phyloP scores from a whole-genome alignment of 2,329 filamentous ascomycete genomes.

The Clonostachys sp. region DNA sequence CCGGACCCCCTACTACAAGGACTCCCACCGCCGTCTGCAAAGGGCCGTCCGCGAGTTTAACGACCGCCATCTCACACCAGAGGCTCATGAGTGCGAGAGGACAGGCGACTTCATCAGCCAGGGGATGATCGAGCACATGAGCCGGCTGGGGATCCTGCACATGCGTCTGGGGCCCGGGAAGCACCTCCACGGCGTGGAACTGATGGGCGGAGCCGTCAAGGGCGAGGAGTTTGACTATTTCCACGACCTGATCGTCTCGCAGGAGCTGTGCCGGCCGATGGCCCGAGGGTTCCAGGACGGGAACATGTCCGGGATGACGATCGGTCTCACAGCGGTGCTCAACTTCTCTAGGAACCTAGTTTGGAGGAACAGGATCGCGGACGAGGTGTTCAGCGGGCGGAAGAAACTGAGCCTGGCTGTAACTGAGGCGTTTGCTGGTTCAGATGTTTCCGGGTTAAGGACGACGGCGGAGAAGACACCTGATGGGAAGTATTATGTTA shows the following conservation, averaged over 20 bases:
- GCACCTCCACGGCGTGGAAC: slow-evolving; percentile 67
- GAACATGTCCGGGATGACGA: slow-evolving; percentile 83
- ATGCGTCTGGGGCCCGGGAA: slow-evolving; percentile 82
- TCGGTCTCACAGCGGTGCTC: slow-evolving; percentile 73
- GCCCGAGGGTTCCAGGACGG: slow-evolving; percentile 81
- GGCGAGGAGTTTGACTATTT: slow-evolving; percentile 85
- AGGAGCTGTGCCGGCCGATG: slow-evolving; percentile 69
- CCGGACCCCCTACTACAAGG: slow-evolving; percentile 76
- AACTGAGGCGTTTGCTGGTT: slow-evolving; percentile 81
- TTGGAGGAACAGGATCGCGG: slow-evolving; percentile 62
- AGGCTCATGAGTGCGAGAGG: slow-evolving; percentile 72
- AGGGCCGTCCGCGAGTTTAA: slow-evolving; percentile 69
- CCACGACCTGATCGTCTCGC: slow-evolving; percentile 72
- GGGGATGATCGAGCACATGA: slow-evolving; percentile 74
- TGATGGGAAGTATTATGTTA: slow-evolving; percentile 68
- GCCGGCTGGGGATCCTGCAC: slow-evolving; percentile 67
- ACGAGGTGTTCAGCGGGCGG: slow-evolving; percentile 71
- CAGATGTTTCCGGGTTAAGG: slow-evolving; percentile 72
- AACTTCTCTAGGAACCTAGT: slow-evolving; percentile 69
- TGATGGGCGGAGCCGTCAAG: slow-evolving; percentile 66
- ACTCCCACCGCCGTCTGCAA: slow-evolving; percentile 65
- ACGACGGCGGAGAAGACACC: slow-evolving; percentile 74
- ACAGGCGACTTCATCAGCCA: slow-evolving; percentile 68
- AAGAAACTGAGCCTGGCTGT: slow-evolving; percentile 89
- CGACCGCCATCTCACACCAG: slow-evolving; percentile 65